Conservation (phyloP, 306 rosid genomes). For the Acacia crassicarpa region DNA sequence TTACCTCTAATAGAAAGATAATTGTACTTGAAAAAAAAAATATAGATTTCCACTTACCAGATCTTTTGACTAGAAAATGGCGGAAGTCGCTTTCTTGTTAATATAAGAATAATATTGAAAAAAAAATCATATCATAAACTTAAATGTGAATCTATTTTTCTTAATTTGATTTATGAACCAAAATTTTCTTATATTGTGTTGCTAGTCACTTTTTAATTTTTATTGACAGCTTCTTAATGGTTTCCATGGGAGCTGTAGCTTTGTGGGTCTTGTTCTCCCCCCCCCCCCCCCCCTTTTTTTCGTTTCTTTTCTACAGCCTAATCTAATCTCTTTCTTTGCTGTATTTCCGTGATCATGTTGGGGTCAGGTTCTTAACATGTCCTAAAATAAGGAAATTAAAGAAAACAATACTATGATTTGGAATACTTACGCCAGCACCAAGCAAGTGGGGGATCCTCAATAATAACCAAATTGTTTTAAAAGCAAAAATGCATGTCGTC, state of each 20-base stretch:
- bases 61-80: too few relatives aligned
- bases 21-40: too few relatives aligned
- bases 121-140: neutral
- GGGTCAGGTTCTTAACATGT: neutral
- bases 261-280: neutral
- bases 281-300: too few relatives aligned
- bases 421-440: conserved; percentile 23
- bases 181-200: neutral
- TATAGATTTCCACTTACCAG: too few relatives aligned
- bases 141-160: neutral
- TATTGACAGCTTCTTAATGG: neutral
- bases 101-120: neutral
- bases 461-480: neutral
- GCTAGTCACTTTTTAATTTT: neutral
- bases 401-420: neutral
- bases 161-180: neutral
- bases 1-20: too few relatives aligned
- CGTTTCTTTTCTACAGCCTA: neutral
- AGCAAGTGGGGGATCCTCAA: conserved; percentile 37
- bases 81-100: neutral
- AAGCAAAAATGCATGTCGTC: conserved; percentile 35
- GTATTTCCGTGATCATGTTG: neutral
- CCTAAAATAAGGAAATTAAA: neutral
- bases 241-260: neutral
- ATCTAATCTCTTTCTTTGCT: neutral